Base-by-base conservation (phyloP, 192 early-diverging fungal genomes). In the Coemansia sp. region DNA sequence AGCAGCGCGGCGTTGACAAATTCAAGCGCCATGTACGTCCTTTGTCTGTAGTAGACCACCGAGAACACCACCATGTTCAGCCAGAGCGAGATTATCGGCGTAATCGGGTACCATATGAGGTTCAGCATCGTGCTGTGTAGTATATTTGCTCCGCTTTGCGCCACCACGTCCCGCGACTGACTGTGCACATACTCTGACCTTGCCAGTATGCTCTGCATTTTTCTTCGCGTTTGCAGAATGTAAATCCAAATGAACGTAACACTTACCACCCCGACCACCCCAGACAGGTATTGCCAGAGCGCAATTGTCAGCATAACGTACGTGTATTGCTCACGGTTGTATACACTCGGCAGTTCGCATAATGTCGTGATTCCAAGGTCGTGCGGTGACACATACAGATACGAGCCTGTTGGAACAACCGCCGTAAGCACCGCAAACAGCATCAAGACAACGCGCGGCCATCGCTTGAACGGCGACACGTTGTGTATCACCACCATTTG, bases 51-150 rank as follows among this genome's bases (percentile, higher is more conserved):
- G 55, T 77, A 62, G 19, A 42, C 20, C 11, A 77, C 54, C 11
- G 69, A 61, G 7, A 72, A 11, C n/a, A 71, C 61, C 3, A 64
- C 8, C 25, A 63, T 22, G 49, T 77, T 72, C 33, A 77, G 38
- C 75, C 75, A 77, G 15, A 72, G 63, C 19, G 75, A 69, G 11
- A 77, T 19, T 5, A 72, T 72, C 2, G 75, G 75, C 5, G 66
- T 69, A 2, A 77, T 69, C 3, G 75, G 75, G 23, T 72, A 69
- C 75, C 75, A 77, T 22, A 72, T 61, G 13, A 77, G 65, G 11
- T 62, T 57, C 9, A 63, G 5, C 42, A 77, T 52, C 11, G 75
- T 69, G 48, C 56, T 58, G 41, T 66, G 66, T 1, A 77, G 63
- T 25, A 77, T 42, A n/a, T 69, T 54, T 1, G 25, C 23, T 11